Evolutionary conservation across 192 early-diverging fungal species (phyloP).

Genomic region (Coemansia sp.): DNA sequence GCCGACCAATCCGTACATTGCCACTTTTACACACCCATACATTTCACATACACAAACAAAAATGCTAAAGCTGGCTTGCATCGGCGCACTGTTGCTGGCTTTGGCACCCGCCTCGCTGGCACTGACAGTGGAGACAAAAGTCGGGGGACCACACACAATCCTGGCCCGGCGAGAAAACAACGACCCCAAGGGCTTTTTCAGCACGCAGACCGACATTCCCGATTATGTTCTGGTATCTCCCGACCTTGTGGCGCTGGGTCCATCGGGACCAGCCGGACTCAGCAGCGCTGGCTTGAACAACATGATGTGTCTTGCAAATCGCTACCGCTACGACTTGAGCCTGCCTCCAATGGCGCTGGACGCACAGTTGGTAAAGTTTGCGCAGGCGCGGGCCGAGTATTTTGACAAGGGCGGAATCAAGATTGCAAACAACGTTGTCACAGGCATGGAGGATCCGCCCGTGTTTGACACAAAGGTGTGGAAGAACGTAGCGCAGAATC

Average conservation of each 20-base stretch:
- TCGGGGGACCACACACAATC: neutral
- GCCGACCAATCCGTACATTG: neutral
- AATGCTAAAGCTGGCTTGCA: neutral
- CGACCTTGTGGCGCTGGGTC: conserved; percentile 38
- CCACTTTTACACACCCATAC: neutral
- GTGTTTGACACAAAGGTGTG: conserved; percentile 24
- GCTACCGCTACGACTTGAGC: conserved; percentile 23
- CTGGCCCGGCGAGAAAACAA: neutral
- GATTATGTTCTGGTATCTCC: conserved; percentile 45
- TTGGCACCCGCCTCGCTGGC: neutral
- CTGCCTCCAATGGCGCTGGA: conserved; percentile 25
- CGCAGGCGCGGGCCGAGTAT: conserved; percentile 33
- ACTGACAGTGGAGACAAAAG: neutral
- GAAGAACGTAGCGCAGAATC: conserved; percentile 30
- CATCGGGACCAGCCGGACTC: conserved; percentile 18
- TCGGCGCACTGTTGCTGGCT: neutral
- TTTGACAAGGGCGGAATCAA: conserved; percentile 1
- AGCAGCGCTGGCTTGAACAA: conserved; percentile 25
- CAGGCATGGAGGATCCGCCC: neutral
- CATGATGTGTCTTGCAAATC: conserved; percentile 40
- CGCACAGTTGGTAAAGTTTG: conserved; percentile 30
- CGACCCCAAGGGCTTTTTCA: conserved; percentile 5
- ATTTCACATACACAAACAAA: neutral
- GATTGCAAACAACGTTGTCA: conserved; percentile 8
- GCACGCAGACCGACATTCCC: conserved; percentile 9